Evolutionary conservation across 2,329 filamentous ascomycete genomes (phyloP), one percentile per base, ranked within the genome.

Genomic region (Ophiostoma sp.): DNA sequence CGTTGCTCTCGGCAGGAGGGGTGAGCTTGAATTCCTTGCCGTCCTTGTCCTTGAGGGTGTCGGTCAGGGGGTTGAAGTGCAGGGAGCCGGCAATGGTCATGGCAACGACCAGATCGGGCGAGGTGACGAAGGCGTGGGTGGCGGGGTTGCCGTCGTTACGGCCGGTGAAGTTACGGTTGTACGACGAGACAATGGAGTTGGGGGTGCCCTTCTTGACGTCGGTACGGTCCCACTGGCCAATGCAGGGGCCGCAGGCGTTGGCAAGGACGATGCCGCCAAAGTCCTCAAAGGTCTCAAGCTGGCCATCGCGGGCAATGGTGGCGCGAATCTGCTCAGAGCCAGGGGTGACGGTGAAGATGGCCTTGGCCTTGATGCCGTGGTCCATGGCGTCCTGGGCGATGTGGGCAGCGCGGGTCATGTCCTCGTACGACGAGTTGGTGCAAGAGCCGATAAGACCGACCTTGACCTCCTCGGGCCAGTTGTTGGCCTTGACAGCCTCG

Each of bases 141-240:
- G 79, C 80, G 1, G 81, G 75, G 76, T 78, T 78, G 67, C 76
- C 76, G 69, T 78, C 98, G 74, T 98, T 98, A 78, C 95, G 92
- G 73, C 94, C 94, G 71, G 94, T 98, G 84, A 99, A 98, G 88
- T 99, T 98, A 81, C 95, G 93, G 90, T 99, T 99, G 89, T 97
- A 99, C 41, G 95, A 98, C 64, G 93, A 97, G 78, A 99, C 84
- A 79, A 99, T 99, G 6, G 93, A 96, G 88, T 99, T 99, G 76
- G 93, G 84, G 75, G 91, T 89, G 73, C 94, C 94, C 87, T 98
- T 97, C 86, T 93, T 90, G 68, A 97, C 92, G 75, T 98, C 94
- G 73, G 83, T 84, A 74, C 95, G 90, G 77, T 97, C 93, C 95
- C 95, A 98, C 81, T 98, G 94, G 70, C 92, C 93, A 78, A 96